phyloP scores from a whole-genome alignment of 2,329 filamentous ascomycete species.

The Raffaelea deltoideospora region DNA sequence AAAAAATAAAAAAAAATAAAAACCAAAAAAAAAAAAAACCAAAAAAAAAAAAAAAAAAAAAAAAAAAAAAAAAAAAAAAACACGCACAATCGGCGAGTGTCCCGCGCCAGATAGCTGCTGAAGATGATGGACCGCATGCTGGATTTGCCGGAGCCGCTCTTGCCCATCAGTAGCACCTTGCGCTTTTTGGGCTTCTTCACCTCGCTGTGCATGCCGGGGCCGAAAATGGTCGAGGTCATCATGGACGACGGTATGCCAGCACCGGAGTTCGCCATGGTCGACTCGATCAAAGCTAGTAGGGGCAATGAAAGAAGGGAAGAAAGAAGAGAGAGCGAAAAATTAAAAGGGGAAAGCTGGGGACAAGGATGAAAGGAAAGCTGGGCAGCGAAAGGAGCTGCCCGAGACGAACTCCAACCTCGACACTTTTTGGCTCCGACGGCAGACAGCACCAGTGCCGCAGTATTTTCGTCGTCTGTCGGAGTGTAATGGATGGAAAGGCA shows the following conservation, averaged over 20 bases:
- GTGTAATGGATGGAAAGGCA: no score
- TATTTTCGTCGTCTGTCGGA: no score
- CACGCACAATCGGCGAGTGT: conserved; percentile 65
- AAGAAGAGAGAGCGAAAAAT: background rate
- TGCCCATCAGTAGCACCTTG: conserved; percentile 82
- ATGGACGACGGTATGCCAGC: background rate
- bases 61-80: background rate
- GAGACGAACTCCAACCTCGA: no score
- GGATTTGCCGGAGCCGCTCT: conserved; percentile 92
- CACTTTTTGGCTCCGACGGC: no score
- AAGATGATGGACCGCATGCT: conserved; percentile 99
- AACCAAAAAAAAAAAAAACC: background rate
- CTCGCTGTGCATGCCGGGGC: conserved; percentile 18
- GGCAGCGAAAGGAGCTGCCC: no score
- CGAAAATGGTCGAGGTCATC: conserved; percentile 5
- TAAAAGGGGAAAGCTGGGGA: background rate
- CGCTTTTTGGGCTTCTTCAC: conserved; percentile 65
- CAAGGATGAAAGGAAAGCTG: background rate
- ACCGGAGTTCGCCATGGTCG: conserved; percentile 1
- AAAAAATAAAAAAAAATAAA: no score
- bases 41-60: background rate
- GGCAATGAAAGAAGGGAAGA: background rate
- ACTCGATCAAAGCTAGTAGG: background rate
- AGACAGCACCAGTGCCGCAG: no score
- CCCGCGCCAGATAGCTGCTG: conserved; percentile 94